Evolutionary conservation across 805 yeast species (phyloP).

Genomic region (Hanseniaspora pseudoguilliermondii): DNA sequence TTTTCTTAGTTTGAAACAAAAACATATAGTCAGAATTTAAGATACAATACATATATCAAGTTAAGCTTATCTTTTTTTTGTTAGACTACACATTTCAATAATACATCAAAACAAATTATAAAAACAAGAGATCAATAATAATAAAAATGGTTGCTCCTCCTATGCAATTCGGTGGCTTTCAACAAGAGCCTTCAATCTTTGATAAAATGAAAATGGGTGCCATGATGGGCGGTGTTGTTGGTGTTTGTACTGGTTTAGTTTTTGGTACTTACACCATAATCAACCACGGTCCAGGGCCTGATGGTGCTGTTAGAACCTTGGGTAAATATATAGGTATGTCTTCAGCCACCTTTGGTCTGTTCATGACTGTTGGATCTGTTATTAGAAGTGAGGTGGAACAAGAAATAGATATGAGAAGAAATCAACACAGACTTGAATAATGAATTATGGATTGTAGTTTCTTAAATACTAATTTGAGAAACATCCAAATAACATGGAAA

Average conservation of each 20-base stretch:
- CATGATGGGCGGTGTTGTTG: conserved; percentile 75
- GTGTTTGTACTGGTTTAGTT: conserved; percentile 86
- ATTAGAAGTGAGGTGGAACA: conserved; percentile 56
- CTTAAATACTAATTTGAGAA: too few species aligned
- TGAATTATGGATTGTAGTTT: too few species aligned
- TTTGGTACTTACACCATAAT: conserved; percentile 88
- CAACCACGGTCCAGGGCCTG: conserved; percentile 95
- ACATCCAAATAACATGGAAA: too few species aligned
- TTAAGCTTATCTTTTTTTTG: too few species aligned
- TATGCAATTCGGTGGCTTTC: conserved; percentile 51
- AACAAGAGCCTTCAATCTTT: conserved; percentile 69
- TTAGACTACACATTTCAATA: too few species aligned
- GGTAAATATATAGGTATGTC: conserved; percentile 95
- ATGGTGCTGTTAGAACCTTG: conserved; percentile 88
- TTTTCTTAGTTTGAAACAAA: too few species aligned
- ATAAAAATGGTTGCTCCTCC: conserved; percentile 31
- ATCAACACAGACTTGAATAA: conserved; percentile 11
- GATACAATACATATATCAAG: too few species aligned
- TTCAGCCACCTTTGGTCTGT: conserved; percentile 90
- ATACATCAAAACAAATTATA: neutral
- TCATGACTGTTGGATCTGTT: conserved; percentile 92
- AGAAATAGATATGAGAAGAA: conserved; percentile 16
- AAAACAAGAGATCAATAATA: neutral
- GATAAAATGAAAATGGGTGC: conserved; percentile 98
- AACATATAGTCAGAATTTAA: too few species aligned